These are phyloP conservation scores for Blastomyces emzantsi DNA, from an alignment of 2,329 filamentous ascomycete genomes.

Conservation along the genomic window DNA sequence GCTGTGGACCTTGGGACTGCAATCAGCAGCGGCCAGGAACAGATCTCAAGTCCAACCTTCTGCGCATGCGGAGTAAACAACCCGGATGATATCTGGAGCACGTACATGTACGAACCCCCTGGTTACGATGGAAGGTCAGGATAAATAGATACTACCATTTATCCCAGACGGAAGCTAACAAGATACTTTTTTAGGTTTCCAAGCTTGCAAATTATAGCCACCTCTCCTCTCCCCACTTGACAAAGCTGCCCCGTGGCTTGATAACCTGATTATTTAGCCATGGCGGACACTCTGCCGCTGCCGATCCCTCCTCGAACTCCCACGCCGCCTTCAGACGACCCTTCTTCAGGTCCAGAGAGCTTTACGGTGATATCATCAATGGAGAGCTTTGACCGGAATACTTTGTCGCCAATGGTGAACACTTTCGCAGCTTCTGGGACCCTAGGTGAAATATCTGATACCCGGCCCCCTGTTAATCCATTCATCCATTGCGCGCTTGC, in stretches of 20 bases:
- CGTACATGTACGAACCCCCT: not conserved
- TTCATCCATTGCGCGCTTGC: not conserved
- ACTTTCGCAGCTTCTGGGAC: constrained; percentile 25
- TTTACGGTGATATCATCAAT: constrained; percentile 22
- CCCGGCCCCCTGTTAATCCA: constrained; percentile 19
- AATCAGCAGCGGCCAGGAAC: too few species aligned
- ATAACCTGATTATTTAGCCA: constrained; percentile 26
- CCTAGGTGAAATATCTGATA: constrained; percentile 23
- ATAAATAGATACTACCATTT: not conserved
- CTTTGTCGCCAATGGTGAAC: constrained; percentile 41
- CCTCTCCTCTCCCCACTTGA: not conserved
- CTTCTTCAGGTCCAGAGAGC: constrained; percentile 19
- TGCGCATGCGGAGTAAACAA: too few species aligned
- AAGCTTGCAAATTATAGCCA: not conserved
- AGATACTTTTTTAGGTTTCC: not conserved
- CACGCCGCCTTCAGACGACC: constrained; percentile 49
- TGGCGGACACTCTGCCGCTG: constrained; percentile 52
- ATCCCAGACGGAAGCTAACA: not conserved
- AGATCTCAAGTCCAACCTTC: too few species aligned
- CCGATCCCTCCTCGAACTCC: constrained; percentile 55
- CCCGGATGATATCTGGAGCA: too few species aligned
- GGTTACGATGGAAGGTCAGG: not conserved
- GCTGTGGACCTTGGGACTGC: not conserved
- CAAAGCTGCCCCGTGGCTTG: not conserved
- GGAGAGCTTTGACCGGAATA: constrained; percentile 33